Conservation (phyloP, 2,329 filamentous ascomycete species). For the Aspergillus hiratsukae region DNA sequence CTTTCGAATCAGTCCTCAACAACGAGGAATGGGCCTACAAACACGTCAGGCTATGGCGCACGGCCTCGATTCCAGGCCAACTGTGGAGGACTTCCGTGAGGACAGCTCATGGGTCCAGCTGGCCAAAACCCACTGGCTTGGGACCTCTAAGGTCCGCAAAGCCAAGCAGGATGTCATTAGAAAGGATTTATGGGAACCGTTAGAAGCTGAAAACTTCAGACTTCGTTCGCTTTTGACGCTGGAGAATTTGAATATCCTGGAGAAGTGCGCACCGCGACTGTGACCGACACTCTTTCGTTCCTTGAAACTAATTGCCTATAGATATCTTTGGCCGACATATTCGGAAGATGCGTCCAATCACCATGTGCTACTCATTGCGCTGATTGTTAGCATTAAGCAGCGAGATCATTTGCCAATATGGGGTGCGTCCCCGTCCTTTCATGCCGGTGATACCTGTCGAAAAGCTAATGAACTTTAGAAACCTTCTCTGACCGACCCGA, state of each 20-base stretch:
- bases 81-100: slow-evolving; percentile 40
- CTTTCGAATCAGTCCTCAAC: slow-evolving; percentile 47
- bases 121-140: slow-evolving; percentile 82
- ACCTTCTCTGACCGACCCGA: slow-evolving; percentile 71
- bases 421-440: slow-evolving; percentile 37
- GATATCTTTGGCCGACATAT: slow-evolving; percentile 94
- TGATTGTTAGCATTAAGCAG: slow-evolving; percentile 83
- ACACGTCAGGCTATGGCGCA: slow-evolving; percentile 56
- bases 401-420: slow-evolving; percentile 83
- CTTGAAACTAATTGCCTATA: slow-evolving; percentile 33
- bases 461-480: slow-evolving; percentile 46
- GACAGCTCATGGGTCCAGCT: slow-evolving; percentile 57
- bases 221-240: slow-evolving; percentile 74
- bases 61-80: slow-evolving; percentile 39
- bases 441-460: background rate
- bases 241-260: slow-evolving; percentile 85
- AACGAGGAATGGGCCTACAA: slow-evolving; percentile 36
- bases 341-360: slow-evolving; percentile 83
- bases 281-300: background rate
- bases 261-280: slow-evolving; percentile 55
- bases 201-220: slow-evolving; percentile 77
- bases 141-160: slow-evolving; percentile 64
- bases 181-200: slow-evolving; percentile 78
- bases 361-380: slow-evolving; percentile 79
- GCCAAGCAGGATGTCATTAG: slow-evolving; percentile 80